These are phyloP conservation scores for Candida dubliniensis DNA, from an alignment of 1,139 yeast species.

Conservation along the genomic window DNA sequence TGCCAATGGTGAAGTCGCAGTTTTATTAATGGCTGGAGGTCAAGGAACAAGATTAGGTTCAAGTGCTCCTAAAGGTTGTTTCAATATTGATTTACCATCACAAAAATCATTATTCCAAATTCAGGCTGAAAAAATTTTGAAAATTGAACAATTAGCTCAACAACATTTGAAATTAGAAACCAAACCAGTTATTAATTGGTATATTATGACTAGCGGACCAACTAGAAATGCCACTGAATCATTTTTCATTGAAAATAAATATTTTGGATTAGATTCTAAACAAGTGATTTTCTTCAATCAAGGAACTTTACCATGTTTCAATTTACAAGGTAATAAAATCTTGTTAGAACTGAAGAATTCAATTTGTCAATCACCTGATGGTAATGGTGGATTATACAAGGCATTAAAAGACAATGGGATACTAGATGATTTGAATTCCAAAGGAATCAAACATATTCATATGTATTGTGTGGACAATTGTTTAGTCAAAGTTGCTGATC, in stretches of 20 bases:
- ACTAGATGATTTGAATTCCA: constrained; percentile 63
- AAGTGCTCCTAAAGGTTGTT: constrained; percentile 89
- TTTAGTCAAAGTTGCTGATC: constrained; percentile 92
- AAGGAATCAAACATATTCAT: constrained; percentile 85
- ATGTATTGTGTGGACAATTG: constrained; percentile 97
- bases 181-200: constrained; percentile 66
- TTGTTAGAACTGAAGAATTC: constrained; percentile 55
- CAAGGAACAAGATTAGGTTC: constrained; percentile 97
- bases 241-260: constrained; percentile 60
- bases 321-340: constrained; percentile 66
- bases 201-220: constrained; percentile 94
- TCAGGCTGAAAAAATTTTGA: constrained; percentile 82
- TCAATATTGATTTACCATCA: constrained; percentile 82
- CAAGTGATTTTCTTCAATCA: constrained; percentile 86
- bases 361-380: constrained; percentile 91
- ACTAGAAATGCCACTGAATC: constrained; percentile 75
- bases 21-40: constrained; percentile 94
- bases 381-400: constrained; percentile 94
- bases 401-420: constrained; percentile 70
- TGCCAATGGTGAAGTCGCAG: constrained; percentile 73
- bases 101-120: constrained; percentile 82
- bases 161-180: constrained; percentile 23
- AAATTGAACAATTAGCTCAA: constrained; percentile 54
- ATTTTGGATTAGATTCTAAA: constrained; percentile 63
- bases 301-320: constrained; percentile 92